These are phyloP conservation scores for Tuber melanosporum DNA, from an alignment of 495 filamentous ascomycete species.

Conservation along the genomic window DNA sequence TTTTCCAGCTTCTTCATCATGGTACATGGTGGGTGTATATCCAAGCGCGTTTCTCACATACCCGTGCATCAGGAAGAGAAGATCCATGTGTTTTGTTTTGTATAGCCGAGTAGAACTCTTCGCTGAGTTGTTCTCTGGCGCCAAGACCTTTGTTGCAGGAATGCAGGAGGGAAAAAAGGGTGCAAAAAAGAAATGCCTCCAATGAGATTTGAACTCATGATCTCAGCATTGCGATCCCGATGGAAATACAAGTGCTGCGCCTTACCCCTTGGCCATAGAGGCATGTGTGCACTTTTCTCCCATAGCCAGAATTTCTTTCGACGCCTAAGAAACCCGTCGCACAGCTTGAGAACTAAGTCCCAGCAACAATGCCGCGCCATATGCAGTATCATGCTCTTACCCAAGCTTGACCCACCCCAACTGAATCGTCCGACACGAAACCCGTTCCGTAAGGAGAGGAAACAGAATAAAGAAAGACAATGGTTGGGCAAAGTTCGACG, in stretches of 20 bases:
- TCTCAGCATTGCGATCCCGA: neutral
- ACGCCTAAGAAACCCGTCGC: neutral
- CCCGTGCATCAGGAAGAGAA: neutral
- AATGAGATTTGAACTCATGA: constrained; percentile 6
- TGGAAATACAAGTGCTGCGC: constrained; percentile 1
- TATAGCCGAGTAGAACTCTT: neutral
- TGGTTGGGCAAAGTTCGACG: neutral
- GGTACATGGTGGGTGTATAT: neutral
- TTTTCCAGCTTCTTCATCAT: neutral
- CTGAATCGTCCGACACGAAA: neutral
- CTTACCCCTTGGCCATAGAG: constrained; percentile 3
- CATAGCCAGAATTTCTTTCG: neutral
- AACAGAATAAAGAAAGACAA: neutral
- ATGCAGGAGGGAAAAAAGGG: neutral
- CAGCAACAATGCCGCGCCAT: neutral
- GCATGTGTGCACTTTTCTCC: neutral
- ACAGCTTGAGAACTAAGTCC: neutral
- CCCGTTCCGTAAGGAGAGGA: neutral
- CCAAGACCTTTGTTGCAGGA: neutral
- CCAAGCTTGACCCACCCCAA: neutral
- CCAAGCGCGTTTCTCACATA: neutral
- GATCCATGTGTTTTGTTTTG: neutral
- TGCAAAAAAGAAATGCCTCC: constrained; percentile 2
- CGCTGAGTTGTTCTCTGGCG: neutral
- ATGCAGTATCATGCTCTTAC: neutral